These are phyloP conservation scores for Pichia gijzeniarum DNA, from an alignment of 805 yeast genomes.

Conservation along the genomic window DNA sequence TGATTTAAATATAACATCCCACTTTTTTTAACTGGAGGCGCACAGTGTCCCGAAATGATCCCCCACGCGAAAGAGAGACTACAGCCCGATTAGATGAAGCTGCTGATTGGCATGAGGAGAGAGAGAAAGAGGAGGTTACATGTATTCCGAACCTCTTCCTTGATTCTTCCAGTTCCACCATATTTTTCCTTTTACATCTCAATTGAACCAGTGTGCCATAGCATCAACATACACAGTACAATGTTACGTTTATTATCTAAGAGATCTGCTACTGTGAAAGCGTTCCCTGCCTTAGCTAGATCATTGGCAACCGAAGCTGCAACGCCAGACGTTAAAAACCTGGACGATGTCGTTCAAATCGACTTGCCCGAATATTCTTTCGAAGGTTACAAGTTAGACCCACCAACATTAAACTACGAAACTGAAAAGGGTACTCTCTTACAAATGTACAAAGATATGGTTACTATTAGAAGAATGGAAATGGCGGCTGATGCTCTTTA, in stretches of 20 bases:
- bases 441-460: conserved; percentile 96
- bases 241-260: conserved; percentile 14
- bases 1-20: too few species aligned
- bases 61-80: not conserved
- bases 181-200: not conserved
- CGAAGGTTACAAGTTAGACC: conserved; percentile 74
- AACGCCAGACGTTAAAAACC: conserved; percentile 11
- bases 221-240: not conserved
- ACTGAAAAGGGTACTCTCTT: conserved; percentile 75
- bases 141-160: not conserved
- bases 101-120: not conserved
- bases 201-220: too few species aligned
- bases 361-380: conserved; percentile 76
- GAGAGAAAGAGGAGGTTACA: not conserved
- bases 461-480: conserved; percentile 91
- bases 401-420: conserved; percentile 66
- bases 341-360: conserved; percentile 32
- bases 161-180: not conserved
- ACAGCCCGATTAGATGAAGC: conserved; percentile 2
- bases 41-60: conserved; percentile 5
- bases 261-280: conserved; percentile 8
- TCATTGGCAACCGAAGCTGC: conserved; percentile 28
- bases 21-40: not conserved
- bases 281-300: conserved; percentile 9
- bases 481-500: conserved; percentile 98